These are phyloP conservation scores for Fusarium gaditjirri DNA, from an alignment of 2,329 filamentous ascomycete genomes.

Conservation along the genomic window DNA sequence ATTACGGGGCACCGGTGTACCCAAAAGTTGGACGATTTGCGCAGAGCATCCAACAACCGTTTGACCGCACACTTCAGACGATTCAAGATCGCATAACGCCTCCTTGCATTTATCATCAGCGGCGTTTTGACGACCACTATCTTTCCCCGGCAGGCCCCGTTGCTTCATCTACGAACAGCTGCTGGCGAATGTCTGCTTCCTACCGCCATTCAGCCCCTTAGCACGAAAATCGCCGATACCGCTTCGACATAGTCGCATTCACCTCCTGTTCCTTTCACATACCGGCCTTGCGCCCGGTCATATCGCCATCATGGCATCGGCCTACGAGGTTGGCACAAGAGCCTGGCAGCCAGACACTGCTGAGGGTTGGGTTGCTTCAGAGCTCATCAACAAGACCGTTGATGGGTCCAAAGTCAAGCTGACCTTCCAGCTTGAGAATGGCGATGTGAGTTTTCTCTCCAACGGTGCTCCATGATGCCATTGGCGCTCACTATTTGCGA, in stretches of 20 bases:
- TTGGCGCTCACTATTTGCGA: neutral
- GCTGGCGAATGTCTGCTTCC: conserved; percentile 47
- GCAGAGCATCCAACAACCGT: conserved; percentile 27
- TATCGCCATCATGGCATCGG: conserved; percentile 79
- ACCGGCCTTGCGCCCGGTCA: conserved; percentile 43
- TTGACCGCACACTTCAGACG: conserved; percentile 17
- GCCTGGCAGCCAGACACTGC: conserved; percentile 97
- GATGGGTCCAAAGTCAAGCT: conserved; percentile 89
- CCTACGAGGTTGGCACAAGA: conserved; percentile 95
- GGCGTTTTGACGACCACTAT: conserved; percentile 20
- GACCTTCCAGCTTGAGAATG: conserved; percentile 90
- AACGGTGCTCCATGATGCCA: neutral
- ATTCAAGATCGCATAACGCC: conserved; percentile 26
- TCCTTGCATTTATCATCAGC: conserved; percentile 6
- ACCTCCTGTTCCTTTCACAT: conserved; percentile 12
- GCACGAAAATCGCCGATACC: conserved; percentile 35
- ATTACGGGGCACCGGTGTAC: conserved; percentile 36
- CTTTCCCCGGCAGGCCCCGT: conserved; percentile 33
- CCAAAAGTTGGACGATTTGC: conserved; percentile 34
- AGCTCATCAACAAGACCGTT: conserved; percentile 86
- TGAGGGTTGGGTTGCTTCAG: conserved; percentile 97
- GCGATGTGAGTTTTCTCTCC: conserved; percentile 71
- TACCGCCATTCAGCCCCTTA: conserved; percentile 39
- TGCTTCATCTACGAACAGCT: conserved; percentile 22
- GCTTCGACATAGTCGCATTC: conserved; percentile 37